A percentile compares a stretch with the other conserved stretches of the same genome.
Conservation (phyloP, 2,329 filamentous ascomycete genomes). For the Colletotrichum eleusines region DNA sequence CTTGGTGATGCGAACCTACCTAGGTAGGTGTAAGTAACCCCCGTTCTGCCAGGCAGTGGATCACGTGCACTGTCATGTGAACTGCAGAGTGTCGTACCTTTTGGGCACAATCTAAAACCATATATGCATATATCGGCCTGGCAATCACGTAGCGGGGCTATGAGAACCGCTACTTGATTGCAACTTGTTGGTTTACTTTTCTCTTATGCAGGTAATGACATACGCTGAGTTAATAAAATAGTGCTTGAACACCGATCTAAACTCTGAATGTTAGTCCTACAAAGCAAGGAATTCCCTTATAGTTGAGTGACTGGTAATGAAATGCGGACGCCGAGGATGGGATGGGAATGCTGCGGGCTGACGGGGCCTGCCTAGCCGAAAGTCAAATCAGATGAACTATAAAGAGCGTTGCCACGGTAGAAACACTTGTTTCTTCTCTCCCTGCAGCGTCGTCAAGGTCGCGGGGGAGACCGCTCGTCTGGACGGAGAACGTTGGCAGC, state of each 20-base stretch:
- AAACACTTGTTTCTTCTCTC: not conserved
- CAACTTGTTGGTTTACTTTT: too few relatives aligned
- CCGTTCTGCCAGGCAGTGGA: too few relatives aligned
- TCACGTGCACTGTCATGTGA: too few relatives aligned
- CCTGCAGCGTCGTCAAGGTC: not conserved
- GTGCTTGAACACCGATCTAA: not conserved
- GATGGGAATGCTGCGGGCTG: not conserved
- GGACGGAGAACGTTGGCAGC: not conserved
- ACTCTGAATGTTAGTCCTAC: not conserved
- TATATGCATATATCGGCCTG: too few relatives aligned
- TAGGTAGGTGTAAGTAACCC: too few relatives aligned
- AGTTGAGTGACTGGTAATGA: too few relatives aligned
- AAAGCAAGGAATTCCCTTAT: not conserved
- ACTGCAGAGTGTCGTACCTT: too few relatives aligned
- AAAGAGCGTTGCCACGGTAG: not conserved
- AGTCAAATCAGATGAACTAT: not conserved
- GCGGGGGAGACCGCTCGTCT: not conserved
- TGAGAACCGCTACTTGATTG: too few relatives aligned
- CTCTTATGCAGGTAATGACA: not conserved
- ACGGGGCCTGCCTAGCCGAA: not conserved
- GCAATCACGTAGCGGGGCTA: too few relatives aligned
- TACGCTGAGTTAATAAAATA: not conserved
- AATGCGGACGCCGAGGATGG: too few relatives aligned
- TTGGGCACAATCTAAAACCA: too few relatives aligned
- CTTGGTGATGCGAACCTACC: too few relatives aligned